phyloP scores from a whole-genome alignment of 2,329 filamentous ascomycete species.

The Sordariomycetes sp. region DNA sequence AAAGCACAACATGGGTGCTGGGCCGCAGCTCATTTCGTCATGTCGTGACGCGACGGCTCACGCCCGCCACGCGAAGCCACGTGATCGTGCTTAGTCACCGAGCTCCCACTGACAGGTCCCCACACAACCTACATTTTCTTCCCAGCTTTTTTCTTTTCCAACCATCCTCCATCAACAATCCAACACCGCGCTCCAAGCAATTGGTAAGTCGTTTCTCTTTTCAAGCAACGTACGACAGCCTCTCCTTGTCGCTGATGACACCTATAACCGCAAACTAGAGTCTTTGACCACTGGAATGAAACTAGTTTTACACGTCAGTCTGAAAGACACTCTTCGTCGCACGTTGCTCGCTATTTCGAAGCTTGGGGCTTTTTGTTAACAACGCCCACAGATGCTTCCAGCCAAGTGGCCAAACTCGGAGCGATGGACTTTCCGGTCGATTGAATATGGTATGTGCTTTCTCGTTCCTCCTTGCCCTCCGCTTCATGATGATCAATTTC shows the following conservation, averaged over 20 bases:
- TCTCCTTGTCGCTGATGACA: conserved; percentile 62
- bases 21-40: conserved; percentile 1
- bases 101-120: conserved; percentile 5
- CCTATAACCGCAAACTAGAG: conserved; percentile 86
- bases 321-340: conserved; percentile 48
- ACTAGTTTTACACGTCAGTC: conserved; percentile 85
- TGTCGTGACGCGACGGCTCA: not conserved
- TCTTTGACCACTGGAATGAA: conserved; percentile 91
- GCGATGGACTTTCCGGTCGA: too few species aligned
- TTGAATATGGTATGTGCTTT: conserved; percentile 22
- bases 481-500: conserved; percentile 56
- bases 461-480: not conserved
- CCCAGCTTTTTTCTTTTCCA: conserved; percentile 14
- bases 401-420: conserved; percentile 1
- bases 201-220: conserved; percentile 9
- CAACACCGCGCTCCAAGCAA: conserved; percentile 12
- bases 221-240: conserved; percentile 4
- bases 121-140: conserved; percentile 8
- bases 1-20: not conserved
- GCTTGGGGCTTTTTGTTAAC: conserved; percentile 7
- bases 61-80: conserved; percentile 17
- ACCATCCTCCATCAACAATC: conserved; percentile 2
- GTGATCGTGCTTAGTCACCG: conserved; percentile 16
- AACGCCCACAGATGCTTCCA: too few species aligned
- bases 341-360: conserved; percentile 4